Percentiles rank a stretch among this genome's conserved stretches.
Evolutionary conservation across 768 basidiomycete genomes (phyloP).

Genomic region (Russula griseocarnosa): DNA sequence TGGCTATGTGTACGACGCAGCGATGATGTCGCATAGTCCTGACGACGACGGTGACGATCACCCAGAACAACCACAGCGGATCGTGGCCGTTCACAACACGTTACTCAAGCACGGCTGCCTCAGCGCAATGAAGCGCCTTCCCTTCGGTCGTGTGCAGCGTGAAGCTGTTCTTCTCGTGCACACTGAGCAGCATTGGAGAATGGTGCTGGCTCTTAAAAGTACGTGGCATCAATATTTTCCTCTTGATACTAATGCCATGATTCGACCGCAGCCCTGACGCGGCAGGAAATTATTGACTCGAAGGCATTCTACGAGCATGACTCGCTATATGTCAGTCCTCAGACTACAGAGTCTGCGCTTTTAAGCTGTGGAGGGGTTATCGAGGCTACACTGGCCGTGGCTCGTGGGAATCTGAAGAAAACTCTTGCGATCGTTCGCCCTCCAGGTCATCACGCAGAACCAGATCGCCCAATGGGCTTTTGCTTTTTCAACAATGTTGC

Average conservation of each 20-base stretch:
- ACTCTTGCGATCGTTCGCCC: slow-evolving; percentile 94
- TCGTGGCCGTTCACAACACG: slow-evolving; percentile 66
- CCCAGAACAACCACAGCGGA: slow-evolving; percentile 75
- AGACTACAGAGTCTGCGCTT: slow-evolving; percentile 79
- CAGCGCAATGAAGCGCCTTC: slow-evolving; percentile 70
- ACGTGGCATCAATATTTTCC: not conserved
- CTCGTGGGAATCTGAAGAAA: slow-evolving; percentile 73
- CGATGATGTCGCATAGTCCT: slow-evolving; percentile 83
- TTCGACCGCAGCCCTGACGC: slow-evolving; percentile 55
- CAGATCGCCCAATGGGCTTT: slow-evolving; percentile 98
- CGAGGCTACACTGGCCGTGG: slow-evolving; percentile 84
- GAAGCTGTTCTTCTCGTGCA: slow-evolving; percentile 88
- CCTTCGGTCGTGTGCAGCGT: slow-evolving; percentile 66
- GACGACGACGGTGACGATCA: slow-evolving; percentile 61
- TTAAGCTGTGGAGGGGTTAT: slow-evolving; percentile 94
- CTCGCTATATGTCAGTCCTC: slow-evolving; percentile 86
- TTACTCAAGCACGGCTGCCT: slow-evolving; percentile 59
- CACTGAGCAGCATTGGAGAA: slow-evolving; percentile 87
- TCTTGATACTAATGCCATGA: slow-evolving; percentile 26
- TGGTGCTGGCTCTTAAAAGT: slow-evolving; percentile 53
- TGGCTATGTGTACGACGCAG: slow-evolving; percentile 80
- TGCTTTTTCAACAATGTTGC: slow-evolving; percentile 99
- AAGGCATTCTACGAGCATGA: slow-evolving; percentile 83
- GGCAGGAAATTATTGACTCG: slow-evolving; percentile 70
- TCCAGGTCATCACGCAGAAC: slow-evolving; percentile 97